A percentile compares a stretch with the other conserved stretches of the same genome.
These are phyloP conservation scores for Kluyveromyces aestuarii DNA, from an alignment of 805 yeast genomes.

Conservation along the genomic window DNA sequence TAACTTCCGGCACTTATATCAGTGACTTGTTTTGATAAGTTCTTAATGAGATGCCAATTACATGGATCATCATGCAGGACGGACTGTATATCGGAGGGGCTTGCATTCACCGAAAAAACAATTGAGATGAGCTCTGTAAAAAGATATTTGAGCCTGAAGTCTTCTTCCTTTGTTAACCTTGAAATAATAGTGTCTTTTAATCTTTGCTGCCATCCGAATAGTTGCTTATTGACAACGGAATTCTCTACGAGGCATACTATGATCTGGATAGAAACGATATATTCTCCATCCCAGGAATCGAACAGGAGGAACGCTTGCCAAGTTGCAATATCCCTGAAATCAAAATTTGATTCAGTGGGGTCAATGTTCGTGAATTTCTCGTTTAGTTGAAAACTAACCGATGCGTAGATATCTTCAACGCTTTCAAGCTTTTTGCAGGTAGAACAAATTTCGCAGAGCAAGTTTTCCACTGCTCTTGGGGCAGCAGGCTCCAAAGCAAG, in stretches of 20 bases:
- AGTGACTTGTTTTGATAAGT: slow-evolving; percentile 9
- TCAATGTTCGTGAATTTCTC: slow-evolving; percentile 8
- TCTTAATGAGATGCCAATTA: not conserved
- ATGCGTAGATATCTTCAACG: slow-evolving; percentile 10
- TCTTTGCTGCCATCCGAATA: slow-evolving; percentile 6
- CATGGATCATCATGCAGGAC: slow-evolving; percentile 7
- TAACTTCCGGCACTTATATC: slow-evolving; percentile 18
- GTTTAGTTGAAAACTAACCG: slow-evolving; percentile 13
- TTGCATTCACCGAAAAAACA: slow-evolving; percentile 13
- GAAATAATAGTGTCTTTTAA: not conserved
- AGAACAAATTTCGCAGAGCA: not conserved
- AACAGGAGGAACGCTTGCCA: slow-evolving; percentile 9
- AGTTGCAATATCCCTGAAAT: slow-evolving; percentile 2
- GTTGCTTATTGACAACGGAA: slow-evolving; percentile 20
- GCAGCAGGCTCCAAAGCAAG: not conserved
- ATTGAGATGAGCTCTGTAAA: slow-evolving; percentile 12
- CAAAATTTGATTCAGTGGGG: slow-evolving; percentile 15
- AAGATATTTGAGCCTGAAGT: not conserved
- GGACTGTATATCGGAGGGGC: slow-evolving; percentile 12
- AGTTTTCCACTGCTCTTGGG: too few species aligned
- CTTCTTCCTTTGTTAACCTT: not conserved
- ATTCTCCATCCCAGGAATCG: slow-evolving; percentile 1
- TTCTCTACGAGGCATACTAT: slow-evolving; percentile 14
- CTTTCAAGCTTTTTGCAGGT: not conserved
- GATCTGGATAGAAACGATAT: slow-evolving; percentile 14